Conservation (phyloP, 2,329 filamentous ascomycete species). For the Aspergillus texensis region DNA sequence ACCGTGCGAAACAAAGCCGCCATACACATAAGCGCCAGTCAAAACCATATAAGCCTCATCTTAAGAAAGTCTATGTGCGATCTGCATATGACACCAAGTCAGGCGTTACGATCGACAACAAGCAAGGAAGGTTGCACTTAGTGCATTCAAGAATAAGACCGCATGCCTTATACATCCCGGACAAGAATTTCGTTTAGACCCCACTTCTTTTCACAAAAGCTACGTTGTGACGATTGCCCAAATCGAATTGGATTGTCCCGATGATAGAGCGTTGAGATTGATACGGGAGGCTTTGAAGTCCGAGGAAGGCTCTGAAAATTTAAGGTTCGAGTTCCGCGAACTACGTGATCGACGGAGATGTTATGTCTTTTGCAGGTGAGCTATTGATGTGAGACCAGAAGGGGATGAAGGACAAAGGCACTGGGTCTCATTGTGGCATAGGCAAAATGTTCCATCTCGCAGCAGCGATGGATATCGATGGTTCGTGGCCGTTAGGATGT, state of each 20-base stretch:
- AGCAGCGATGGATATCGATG: no score
- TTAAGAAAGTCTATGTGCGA: background rate
- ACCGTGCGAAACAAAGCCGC: background rate
- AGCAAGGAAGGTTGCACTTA: background rate
- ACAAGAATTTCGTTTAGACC: no score
- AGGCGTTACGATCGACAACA: background rate
- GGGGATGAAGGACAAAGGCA: background rate
- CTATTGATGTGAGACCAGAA: background rate
- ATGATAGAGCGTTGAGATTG: background rate
- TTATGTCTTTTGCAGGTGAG: background rate
- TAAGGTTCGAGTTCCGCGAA: background rate
- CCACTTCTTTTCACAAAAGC: background rate
- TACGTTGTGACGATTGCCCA: background rate
- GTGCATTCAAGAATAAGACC: background rate
- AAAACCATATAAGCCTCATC: background rate
- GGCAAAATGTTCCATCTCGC: no score
- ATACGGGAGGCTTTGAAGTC: background rate
- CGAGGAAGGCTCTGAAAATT: background rate
- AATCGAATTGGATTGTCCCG: background rate
- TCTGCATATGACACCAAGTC: background rate
- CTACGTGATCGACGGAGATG: background rate
- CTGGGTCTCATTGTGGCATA: no score
- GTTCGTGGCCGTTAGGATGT: no score
- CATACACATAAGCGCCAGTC: background rate
- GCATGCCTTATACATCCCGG: background rate